Evolutionary conservation across 305 asterid genomes (phyloP).

Genomic region (Solanum hybrid): DNA sequence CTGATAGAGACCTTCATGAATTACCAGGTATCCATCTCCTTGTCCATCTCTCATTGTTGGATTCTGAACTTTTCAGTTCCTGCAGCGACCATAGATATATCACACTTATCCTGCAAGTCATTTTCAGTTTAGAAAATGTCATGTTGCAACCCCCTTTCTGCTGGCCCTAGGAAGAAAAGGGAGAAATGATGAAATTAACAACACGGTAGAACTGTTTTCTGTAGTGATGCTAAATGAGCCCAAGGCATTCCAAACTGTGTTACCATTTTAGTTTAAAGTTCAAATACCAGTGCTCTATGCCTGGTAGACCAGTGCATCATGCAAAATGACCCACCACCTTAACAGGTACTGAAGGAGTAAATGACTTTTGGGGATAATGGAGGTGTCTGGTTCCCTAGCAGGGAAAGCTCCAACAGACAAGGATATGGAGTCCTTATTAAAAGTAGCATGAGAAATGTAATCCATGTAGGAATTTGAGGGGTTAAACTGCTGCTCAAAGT

Average conservation of each 20-base stretch:
- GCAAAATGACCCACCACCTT: background rate
- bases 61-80: background rate
- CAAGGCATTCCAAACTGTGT: background rate
- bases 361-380: background rate
- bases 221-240: background rate
- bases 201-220: background rate
- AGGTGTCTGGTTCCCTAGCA: background rate
- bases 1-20: constrained; percentile 96
- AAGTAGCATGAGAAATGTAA: background rate
- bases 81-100: background rate
- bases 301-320: background rate
- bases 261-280: background rate
- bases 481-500: background rate
- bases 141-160: background rate
- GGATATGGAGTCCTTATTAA: background rate
- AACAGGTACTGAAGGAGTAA: background rate
- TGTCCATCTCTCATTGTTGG: background rate
- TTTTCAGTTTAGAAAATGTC: background rate
- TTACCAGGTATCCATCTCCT: constrained; percentile 50
- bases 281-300: background rate
- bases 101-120: background rate
- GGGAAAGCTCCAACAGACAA: background rate
- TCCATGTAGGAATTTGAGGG: background rate
- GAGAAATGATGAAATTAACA: background rate
- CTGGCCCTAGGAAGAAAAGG: background rate